Evolutionary conservation across 1,139 yeast species (phyloP).

Genomic region (Pichia sp.): DNA sequence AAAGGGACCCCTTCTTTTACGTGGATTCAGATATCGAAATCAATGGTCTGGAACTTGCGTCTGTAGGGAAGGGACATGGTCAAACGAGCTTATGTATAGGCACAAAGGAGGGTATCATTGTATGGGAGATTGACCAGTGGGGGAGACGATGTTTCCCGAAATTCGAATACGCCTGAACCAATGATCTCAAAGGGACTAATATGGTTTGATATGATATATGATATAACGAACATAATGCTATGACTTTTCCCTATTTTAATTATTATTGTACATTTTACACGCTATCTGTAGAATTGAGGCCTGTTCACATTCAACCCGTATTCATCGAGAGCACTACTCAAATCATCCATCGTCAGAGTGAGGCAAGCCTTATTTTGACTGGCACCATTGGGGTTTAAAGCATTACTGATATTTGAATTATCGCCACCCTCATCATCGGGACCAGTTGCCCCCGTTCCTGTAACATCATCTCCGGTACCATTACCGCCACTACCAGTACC

Average conservation of each 20-base stretch:
- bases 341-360: conserved; percentile 81
- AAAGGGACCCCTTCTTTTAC: conserved; percentile 18
- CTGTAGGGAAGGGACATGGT: conserved; percentile 30
- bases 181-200: too few relatives aligned
- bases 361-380: conserved; percentile 61
- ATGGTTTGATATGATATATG: too few relatives aligned
- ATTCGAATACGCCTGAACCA: conserved; percentile 17
- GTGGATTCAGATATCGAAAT: conserved; percentile 31
- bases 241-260: too few relatives aligned
- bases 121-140: conserved; percentile 47
- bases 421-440: conserved; percentile 13
- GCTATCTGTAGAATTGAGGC: conserved; percentile 92
- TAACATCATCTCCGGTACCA: conserved; percentile 2
- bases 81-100: conserved; percentile 35
- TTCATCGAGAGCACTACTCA: conserved; percentile 81
- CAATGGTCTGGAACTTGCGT: conserved; percentile 42
- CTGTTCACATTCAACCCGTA: conserved; percentile 87
- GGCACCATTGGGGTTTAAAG: conserved; percentile 16
- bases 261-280: too few relatives aligned
- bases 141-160: conserved; percentile 43
- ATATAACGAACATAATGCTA: too few relatives aligned
- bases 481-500: conserved; percentile 12
- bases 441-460: conserved; percentile 4
- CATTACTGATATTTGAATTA: conserved; percentile 4
- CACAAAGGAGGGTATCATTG: conserved; percentile 39